phyloP scores from a whole-genome alignment of 2,329 filamentous ascomycete species.

The Zymoseptoria pseudotritici region DNA sequence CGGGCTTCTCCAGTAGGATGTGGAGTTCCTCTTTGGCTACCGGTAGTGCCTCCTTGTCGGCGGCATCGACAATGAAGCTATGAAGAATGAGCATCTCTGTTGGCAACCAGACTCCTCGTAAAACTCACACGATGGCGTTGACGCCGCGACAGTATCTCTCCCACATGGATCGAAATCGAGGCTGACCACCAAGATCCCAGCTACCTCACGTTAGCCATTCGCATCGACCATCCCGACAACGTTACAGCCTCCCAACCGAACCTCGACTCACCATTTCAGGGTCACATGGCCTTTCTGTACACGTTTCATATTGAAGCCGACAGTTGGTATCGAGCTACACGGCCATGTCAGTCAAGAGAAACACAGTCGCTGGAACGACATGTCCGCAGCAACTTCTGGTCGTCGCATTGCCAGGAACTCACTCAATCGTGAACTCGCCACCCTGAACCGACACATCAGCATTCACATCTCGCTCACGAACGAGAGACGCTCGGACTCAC shows the following conservation, averaged over 20 bases:
- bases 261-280: conserved; percentile 68
- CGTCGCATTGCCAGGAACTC: conserved; percentile 40
- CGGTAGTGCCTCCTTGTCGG: conserved; percentile 71
- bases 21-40: conserved; percentile 90
- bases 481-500: conserved; percentile 52
- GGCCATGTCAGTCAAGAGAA: neutral
- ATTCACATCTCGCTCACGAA: conserved; percentile 3
- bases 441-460: conserved; percentile 55
- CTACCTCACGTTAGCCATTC: conserved; percentile 35
- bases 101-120: neutral
- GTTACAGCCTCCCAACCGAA: neutral
- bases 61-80: conserved; percentile 92
- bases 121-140: conserved; percentile 78
- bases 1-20: conserved; percentile 73
- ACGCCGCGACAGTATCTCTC: conserved; percentile 96
- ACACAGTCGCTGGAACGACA: neutral
- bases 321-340: conserved; percentile 86
- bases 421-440: conserved; percentile 98
- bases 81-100: conserved; percentile 1
- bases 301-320: conserved; percentile 98
- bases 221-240: neutral
- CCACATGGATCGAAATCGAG: conserved; percentile 97
- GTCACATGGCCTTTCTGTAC: conserved; percentile 98
- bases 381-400: neutral
- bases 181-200: conserved; percentile 97